Conservation (phyloP, 371 early-diverging fungal genomes). For the Amoeboaphelidium protococcarum region DNA sequence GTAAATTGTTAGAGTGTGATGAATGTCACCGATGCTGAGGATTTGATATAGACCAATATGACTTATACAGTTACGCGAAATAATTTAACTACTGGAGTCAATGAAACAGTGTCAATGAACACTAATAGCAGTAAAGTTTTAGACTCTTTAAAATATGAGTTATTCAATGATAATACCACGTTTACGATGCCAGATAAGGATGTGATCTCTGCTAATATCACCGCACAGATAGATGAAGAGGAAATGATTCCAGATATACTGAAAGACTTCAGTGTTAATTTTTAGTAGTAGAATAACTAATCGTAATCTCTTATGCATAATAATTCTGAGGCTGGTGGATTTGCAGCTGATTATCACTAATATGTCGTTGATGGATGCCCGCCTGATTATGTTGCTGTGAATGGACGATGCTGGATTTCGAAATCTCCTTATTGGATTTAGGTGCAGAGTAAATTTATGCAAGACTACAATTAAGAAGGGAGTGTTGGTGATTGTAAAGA, state of each 20-base stretch:
- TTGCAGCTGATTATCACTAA: neutral
- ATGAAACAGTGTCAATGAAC: too few species aligned
- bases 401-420: neutral
- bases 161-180: neutral
- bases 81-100: too few species aligned
- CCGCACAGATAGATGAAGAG: neutral
- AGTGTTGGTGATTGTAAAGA: neutral
- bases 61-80: too few species aligned
- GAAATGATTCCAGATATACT: neutral
- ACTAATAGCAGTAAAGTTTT: neutral
- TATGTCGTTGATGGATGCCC: neutral
- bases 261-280: neutral
- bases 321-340: neutral
- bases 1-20: too few species aligned
- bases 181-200: neutral
- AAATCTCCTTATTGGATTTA: neutral
- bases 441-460: neutral
- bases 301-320: neutral
- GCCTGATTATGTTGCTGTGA: neutral
- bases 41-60: too few species aligned
- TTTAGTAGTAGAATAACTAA: neutral
- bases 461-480: neutral
- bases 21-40: too few species aligned
- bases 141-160: neutral
- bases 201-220: neutral